Percentiles rank a stretch among this genome's conserved stretches.
Conservation (phyloP, 345 rosid species). For the Erodium maritimum region DNA sequence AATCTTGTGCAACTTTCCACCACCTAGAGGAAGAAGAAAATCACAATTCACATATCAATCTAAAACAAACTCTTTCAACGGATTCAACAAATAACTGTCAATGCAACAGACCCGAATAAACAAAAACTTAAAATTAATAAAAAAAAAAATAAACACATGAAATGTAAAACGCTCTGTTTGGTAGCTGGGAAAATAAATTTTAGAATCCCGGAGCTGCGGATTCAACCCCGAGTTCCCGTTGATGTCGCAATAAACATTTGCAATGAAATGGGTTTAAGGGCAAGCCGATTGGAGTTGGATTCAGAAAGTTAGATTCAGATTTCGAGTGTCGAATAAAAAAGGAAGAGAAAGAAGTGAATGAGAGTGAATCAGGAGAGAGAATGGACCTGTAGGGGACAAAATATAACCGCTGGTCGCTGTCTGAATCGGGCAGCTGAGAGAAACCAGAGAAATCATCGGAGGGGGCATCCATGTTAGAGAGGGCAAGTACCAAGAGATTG, state of each 20-base stretch:
- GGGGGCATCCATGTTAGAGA: constrained; percentile 28
- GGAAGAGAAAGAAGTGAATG: background rate
- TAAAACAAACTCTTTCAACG: constrained; percentile 1
- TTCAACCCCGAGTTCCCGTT: background rate
- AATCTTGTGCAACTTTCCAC: constrained; percentile 82
- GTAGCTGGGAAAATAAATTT: background rate
- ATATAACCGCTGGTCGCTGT: constrained; percentile 76
- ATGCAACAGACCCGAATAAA: constrained; percentile 8
- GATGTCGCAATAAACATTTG: background rate
- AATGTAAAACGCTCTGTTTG: background rate
- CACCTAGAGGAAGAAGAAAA: constrained; percentile 43
- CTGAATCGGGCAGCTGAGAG: constrained; percentile 45
- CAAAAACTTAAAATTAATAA: background rate
- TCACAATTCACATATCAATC: constrained; percentile 9
- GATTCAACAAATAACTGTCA: constrained; percentile 7
- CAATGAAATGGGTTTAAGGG: background rate
- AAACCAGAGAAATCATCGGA: constrained; percentile 47
- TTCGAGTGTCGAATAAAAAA: background rate
- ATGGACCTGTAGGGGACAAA: constrained; percentile 72
- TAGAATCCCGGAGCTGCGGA: background rate
- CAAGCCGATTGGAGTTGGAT: background rate
- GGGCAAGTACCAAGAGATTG: constrained; percentile 10
- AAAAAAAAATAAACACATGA: background rate
- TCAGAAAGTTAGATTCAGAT: background rate
- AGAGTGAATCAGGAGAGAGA: constrained; percentile 1